Percentiles rank a stretch among this genome's conserved stretches.
Evolutionary conservation across 805 yeast species (phyloP).

Genomic region (Lipomyces oligophaga): DNA sequence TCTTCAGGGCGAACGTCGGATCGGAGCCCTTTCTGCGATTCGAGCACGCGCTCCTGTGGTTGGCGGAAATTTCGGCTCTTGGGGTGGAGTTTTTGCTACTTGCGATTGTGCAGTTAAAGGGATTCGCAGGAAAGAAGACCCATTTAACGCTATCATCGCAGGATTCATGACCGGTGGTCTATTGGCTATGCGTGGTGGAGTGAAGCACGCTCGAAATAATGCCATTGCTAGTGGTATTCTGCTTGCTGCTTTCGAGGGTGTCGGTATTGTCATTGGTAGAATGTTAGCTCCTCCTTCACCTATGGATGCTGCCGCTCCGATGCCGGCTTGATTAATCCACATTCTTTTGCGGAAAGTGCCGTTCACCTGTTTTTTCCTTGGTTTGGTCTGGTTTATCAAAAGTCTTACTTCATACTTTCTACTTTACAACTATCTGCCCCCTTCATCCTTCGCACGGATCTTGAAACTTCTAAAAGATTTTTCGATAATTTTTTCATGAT

Average conservation of each 20-base stretch:
- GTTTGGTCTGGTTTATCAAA: not conserved
- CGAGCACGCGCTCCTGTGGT: slow-evolving; percentile 97
- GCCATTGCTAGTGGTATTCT: slow-evolving; percentile 97
- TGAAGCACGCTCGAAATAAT: slow-evolving; percentile 92
- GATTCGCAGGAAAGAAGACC: slow-evolving; percentile 95
- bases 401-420: not conserved
- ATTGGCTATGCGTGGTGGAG: slow-evolving; percentile 96
- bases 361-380: not conserved
- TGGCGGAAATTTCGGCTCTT: slow-evolving; percentile 98
- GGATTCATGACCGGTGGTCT: slow-evolving; percentile 99
- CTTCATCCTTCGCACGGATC: not conserved
- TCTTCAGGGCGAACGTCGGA: slow-evolving; percentile 78
- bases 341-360: not conserved
- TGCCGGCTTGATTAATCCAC: not conserved
- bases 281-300: slow-evolving; percentile 11
- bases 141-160: slow-evolving; percentile 96
- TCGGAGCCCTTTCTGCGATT: slow-evolving; percentile 84
- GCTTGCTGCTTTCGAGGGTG: slow-evolving; percentile 96
- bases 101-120: slow-evolving; percentile 95
- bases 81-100: slow-evolving; percentile 98
- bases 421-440: not conserved
- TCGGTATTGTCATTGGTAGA: slow-evolving; percentile 77
- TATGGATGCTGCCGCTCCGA: not conserved
- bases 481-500: too few relatives aligned
- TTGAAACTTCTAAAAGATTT: too few relatives aligned